These are phyloP conservation scores for Phytophthora pistaciae DNA, from an alignment of 352 stramenopile species.

Conservation along the genomic window DNA sequence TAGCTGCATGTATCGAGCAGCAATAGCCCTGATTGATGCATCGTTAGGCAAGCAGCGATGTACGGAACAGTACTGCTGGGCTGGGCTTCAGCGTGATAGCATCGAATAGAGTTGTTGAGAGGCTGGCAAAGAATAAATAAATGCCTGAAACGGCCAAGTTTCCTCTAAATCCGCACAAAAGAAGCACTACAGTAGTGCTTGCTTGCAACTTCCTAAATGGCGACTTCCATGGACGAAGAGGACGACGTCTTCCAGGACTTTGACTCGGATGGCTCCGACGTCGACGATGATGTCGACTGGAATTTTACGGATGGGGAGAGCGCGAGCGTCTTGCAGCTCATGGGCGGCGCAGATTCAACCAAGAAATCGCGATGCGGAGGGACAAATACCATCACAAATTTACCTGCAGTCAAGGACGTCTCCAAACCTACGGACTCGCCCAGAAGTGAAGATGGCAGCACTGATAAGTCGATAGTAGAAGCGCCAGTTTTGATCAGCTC, in stretches of 20 bases:
- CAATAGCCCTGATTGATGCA: too few species aligned
- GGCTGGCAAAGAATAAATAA: background rate
- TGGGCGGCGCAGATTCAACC: conserved; percentile 25
- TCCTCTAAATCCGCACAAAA: conserved; percentile 18
- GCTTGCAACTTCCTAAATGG: background rate
- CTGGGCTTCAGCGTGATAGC: background rate
- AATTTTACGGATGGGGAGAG: conserved; percentile 54
- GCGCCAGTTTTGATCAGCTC: background rate
- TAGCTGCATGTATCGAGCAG: background rate
- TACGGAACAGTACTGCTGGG: too few species aligned
- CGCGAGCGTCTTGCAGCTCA: conserved; percentile 54
- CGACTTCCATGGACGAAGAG: conserved; percentile 15
- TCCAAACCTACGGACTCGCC: background rate
- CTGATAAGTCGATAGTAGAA: background rate
- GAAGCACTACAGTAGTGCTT: background rate
- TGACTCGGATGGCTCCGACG: conserved; percentile 47
- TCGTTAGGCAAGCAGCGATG: too few species aligned
- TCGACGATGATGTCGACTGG: conserved; percentile 25
- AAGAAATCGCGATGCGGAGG: conserved; percentile 1
- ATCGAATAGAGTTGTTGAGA: background rate
- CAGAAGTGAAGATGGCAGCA: background rate
- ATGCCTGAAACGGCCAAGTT: conserved; percentile 5
- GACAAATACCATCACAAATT: background rate
- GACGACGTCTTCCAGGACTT: conserved; percentile 65
- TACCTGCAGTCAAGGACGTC: background rate